Conservation (phyloP, 1,139 yeast species). For the Lodderomyces metapsilosis region DNA sequence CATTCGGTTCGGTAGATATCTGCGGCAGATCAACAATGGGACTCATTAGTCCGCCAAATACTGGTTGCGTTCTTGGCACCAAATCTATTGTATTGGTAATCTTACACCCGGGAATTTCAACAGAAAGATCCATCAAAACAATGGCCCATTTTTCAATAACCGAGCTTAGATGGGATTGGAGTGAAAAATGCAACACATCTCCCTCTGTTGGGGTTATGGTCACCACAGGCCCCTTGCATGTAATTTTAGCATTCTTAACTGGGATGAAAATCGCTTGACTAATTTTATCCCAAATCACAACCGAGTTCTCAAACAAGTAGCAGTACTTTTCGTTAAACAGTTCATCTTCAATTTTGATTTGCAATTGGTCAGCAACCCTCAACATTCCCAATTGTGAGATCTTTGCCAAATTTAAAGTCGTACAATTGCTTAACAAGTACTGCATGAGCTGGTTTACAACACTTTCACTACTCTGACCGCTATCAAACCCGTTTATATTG, state of each 20-base stretch:
- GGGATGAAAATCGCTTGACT: constrained; percentile 9
- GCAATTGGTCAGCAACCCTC: constrained; percentile 36
- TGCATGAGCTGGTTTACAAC: constrained; percentile 26
- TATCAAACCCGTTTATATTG: constrained; percentile 1
- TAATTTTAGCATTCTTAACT: constrained; percentile 9
- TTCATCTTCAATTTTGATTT: constrained; percentile 14
- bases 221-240: constrained; percentile 11
- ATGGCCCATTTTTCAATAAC: constrained; percentile 48
- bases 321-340: constrained; percentile 18
- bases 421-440: constrained; percentile 25
- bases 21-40: not conserved
- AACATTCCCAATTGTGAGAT: constrained; percentile 34
- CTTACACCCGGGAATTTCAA: constrained; percentile 33
- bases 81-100: constrained; percentile 36
- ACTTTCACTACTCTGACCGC: constrained; percentile 12
- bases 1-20: not conserved
- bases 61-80: constrained; percentile 6
- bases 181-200: not conserved
- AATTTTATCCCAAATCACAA: constrained; percentile 24
- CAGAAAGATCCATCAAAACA: constrained; percentile 35
- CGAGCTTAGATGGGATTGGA: constrained; percentile 16
- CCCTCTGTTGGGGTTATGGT: constrained; percentile 6
- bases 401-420: constrained; percentile 23
- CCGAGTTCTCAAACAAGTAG: constrained; percentile 34
- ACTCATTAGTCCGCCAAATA: constrained; percentile 1